These are phyloP conservation scores for Acarospora socialis DNA, from an alignment of 2,329 filamentous ascomycete species.

Conservation along the genomic window DNA sequence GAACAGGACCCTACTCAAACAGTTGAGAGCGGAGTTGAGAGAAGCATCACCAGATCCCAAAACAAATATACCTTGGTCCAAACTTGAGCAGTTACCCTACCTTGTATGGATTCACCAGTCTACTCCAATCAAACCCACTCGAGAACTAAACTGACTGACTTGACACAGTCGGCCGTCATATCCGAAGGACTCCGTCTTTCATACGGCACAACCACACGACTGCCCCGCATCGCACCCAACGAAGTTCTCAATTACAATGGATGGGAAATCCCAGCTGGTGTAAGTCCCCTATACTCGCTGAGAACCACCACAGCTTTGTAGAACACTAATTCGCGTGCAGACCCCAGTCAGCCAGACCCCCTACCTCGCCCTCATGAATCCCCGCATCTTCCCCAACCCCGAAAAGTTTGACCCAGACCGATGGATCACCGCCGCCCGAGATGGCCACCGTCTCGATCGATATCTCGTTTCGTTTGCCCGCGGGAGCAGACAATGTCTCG, in stretches of 20 bases:
- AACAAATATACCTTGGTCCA: slow-evolving; percentile 1
- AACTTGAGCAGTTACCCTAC: slow-evolving; percentile 9
- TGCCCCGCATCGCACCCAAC: not conserved
- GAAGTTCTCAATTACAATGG: not conserved
- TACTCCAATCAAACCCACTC: no score
- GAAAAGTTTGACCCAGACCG: slow-evolving; percentile 17
- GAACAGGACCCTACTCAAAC: slow-evolving; percentile 12
- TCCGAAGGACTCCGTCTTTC: not conserved
- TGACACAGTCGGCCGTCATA: not conserved
- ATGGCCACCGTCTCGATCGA: slow-evolving; percentile 15
- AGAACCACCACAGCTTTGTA: not conserved
- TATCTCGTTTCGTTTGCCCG: slow-evolving; percentile 11
- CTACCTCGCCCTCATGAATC: slow-evolving; percentile 15
- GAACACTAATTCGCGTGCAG: slow-evolving; percentile 5
- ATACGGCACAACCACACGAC: not conserved
- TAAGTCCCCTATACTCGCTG: slow-evolving; percentile 10
- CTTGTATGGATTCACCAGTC: no score
- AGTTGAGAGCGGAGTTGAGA: slow-evolving; percentile 1
- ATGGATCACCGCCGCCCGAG: not conserved
- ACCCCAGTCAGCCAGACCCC: slow-evolving; percentile 15
- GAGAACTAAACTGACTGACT: not conserved
- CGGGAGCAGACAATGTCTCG: slow-evolving; percentile 5
- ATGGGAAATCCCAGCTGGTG: slow-evolving; percentile 6
- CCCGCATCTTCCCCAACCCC: slow-evolving; percentile 17
- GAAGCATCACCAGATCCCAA: not conserved